Evolutionary conservation across 176 grass and related monocot genomes (phyloP).

Genomic region (Eleusine indica): DNA sequence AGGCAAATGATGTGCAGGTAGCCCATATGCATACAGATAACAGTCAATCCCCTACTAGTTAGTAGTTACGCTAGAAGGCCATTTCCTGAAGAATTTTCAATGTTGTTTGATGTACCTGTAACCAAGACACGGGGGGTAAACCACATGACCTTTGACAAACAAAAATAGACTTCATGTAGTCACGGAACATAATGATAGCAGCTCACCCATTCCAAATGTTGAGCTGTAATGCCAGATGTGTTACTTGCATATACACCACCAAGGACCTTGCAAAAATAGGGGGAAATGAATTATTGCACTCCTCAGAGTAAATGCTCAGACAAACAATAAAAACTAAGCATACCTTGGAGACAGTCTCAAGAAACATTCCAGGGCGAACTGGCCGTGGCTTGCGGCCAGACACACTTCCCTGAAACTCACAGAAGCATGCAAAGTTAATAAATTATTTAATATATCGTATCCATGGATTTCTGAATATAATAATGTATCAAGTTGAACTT

Average conservation of each 20-base stretch:
- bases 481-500: constrained; percentile 16
- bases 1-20: neutral
- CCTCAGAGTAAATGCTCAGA: neutral
- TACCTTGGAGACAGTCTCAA: constrained; percentile 91
- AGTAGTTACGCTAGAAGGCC: constrained; percentile 52
- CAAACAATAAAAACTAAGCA: constrained; percentile 22
- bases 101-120: constrained; percentile 81
- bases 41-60: neutral
- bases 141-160: neutral
- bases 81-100: constrained; percentile 90
- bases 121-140: constrained; percentile 24
- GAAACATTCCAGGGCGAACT: constrained; percentile 94
- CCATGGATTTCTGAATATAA: neutral
- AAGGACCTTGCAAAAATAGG: constrained; percentile 59
- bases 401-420: constrained; percentile 63
- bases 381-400: constrained; percentile 68
- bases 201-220: constrained; percentile 96
- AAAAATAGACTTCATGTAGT: neutral
- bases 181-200: neutral
- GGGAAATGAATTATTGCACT: constrained; percentile 4
- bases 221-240: constrained; percentile 83
- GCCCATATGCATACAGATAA: neutral
- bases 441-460: neutral
- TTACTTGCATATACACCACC: constrained; percentile 80
- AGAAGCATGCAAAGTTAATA: constrained; percentile 17